A percentile compares a stretch with the other conserved stretches of the same genome.
Evolutionary conservation across 768 basidiomycete genomes (phyloP).

Genomic region (Tubosaeta sp.): DNA sequence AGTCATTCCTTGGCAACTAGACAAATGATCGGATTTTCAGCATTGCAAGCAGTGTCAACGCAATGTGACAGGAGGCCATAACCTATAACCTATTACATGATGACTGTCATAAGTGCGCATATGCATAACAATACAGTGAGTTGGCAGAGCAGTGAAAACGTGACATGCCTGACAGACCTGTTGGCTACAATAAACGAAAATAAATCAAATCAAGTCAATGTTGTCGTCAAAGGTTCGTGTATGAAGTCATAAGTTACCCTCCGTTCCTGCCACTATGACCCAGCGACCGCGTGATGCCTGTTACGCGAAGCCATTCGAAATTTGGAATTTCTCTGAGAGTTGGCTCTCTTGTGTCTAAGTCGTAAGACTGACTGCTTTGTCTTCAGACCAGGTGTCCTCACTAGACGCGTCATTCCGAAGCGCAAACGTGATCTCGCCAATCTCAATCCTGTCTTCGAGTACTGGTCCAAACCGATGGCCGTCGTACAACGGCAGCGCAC

Average conservation of each 20-base stretch:
- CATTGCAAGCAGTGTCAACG: not conserved
- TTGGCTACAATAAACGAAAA: not conserved
- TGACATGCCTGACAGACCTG: constrained; percentile 2
- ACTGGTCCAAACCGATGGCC: constrained; percentile 5
- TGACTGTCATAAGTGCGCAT: not conserved
- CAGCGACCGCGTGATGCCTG: not conserved
- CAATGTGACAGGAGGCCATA: not conserved
- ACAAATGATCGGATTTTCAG: not conserved
- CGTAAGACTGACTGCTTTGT: not conserved
- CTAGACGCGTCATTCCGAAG: constrained; percentile 3
- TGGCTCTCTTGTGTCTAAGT: not conserved
- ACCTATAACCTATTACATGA: not conserved
- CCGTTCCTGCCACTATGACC: not conserved
- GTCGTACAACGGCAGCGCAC: constrained; percentile 22
- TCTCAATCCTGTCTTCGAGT: constrained; percentile 14
- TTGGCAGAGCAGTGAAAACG: not conserved
- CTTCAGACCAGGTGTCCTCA: not conserved
- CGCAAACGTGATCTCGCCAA: constrained; percentile 22
- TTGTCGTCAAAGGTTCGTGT: not conserved
- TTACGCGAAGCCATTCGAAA: not conserved
- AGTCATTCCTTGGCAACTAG: not conserved
- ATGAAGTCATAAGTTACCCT: not conserved
- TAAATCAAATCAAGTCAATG: not conserved
- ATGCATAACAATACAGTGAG: constrained; percentile 3
- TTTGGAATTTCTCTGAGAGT: too few species aligned